phyloP scores from a whole-genome alignment of 139 green algal species.

The Volvox reticuliferus region DNA sequence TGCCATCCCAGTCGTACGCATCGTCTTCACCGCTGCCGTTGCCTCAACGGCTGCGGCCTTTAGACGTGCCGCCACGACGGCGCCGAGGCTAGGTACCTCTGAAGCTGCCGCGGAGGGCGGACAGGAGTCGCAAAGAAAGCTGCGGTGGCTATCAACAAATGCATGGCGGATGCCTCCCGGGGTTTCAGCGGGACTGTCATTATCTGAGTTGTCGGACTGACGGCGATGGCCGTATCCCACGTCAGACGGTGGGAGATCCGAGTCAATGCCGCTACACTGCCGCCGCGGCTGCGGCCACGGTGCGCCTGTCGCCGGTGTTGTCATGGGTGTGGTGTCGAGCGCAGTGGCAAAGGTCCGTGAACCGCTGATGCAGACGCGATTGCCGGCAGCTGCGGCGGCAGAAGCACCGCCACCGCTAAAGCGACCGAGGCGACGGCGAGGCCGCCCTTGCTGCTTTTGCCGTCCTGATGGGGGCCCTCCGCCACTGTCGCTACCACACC shows the following conservation, averaged over 20 bases:
- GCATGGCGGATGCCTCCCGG: too few relatives aligned
- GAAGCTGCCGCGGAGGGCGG: background rate
- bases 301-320: background rate
- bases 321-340: background rate
- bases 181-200: too few relatives aligned
- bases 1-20: background rate
- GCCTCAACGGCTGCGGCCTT: background rate
- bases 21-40: background rate
- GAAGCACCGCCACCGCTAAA: background rate
- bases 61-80: background rate
- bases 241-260: too few relatives aligned
- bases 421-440: background rate
- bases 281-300: too few relatives aligned
- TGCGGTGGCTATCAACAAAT: too few relatives aligned
- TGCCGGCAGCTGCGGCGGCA: background rate
- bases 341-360: too few relatives aligned
- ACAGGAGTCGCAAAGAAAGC: background rate
- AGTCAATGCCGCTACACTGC: too few relatives aligned
- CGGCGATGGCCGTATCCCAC: too few relatives aligned
- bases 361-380: too few relatives aligned
- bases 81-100: constrained; percentile 13
- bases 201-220: too few relatives aligned
- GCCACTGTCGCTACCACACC: background rate
- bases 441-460: background rate
- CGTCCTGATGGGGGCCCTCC: too few relatives aligned